These are phyloP conservation scores for Hemileia vastatrix DNA, from an alignment of 1,284 basidiomycete genomes.

Conservation along the genomic window DNA sequence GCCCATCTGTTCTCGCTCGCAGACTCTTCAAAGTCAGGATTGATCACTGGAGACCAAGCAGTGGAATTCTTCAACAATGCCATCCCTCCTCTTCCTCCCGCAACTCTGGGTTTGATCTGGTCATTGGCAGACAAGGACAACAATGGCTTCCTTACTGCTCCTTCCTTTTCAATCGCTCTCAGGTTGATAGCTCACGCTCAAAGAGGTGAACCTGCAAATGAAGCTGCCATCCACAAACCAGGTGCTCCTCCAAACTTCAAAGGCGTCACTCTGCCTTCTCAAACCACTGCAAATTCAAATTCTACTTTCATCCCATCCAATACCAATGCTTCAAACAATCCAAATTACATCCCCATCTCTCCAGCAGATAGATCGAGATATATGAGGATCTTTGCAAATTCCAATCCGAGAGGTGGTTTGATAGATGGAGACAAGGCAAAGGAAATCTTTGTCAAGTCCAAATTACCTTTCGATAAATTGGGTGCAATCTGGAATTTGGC, in stretches of 20 bases:
- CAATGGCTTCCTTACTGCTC: constrained; percentile 77
- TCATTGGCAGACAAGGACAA: constrained; percentile 81
- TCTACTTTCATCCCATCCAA: constrained; percentile 49
- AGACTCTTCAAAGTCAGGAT: constrained; percentile 33
- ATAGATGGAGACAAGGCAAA: constrained; percentile 77
- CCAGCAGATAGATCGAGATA: constrained; percentile 74
- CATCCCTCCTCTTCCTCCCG: constrained; percentile 16
- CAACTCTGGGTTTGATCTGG: constrained; percentile 81
- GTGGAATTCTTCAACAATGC: constrained; percentile 38
- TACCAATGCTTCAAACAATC: constrained; percentile 29
- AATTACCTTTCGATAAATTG: constrained; percentile 77
- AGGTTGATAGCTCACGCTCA: constrained; percentile 89
- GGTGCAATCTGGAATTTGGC: constrained; percentile 93
- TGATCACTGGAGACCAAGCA: constrained; percentile 38
- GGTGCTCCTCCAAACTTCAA: constrained; percentile 49
- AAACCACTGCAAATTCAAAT: constrained; percentile 54
- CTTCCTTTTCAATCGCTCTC: constrained; percentile 72
- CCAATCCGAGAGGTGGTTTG: constrained; percentile 64
- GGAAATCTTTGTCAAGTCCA: constrained; percentile 86
- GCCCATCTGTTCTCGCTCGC: constrained; percentile 24
- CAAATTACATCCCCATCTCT: constrained; percentile 56
- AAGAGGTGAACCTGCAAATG: constrained; percentile 62
- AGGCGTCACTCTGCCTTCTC: constrained; percentile 27
- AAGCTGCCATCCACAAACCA: constrained; percentile 46
- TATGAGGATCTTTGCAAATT: constrained; percentile 62